Evolutionary conservation across 495 filamentous ascomycete species (phyloP), one percentile per base, ranked within the genome.

Genomic region (Neurospora sp.): DNA sequence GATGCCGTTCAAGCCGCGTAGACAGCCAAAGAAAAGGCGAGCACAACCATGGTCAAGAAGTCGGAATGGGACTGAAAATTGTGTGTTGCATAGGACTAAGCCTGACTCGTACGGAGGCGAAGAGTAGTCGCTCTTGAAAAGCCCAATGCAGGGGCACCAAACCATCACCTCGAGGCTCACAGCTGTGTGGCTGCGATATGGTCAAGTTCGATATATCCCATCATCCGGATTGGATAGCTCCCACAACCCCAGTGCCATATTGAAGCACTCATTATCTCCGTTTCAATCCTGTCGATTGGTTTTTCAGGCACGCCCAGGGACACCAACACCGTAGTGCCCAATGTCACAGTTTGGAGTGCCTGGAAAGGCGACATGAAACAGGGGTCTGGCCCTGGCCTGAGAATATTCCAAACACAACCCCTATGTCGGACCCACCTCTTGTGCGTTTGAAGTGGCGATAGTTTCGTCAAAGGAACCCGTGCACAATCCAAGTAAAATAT

Each of bases 361-460:
- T 71, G 54, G 62, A 76, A 74, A 77, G 74, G 18, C 72, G 76
- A 78, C 75, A 78, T 83, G 83, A 83, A 84, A 84, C 82, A 79
- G 70, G 75, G 74, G 75, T 74, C 77, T 80, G 74, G 72, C 74
- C 79, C 78, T 75, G 74, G 75, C 74, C 74, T 74, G 71, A 75
- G 70, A 71, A 31, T 77, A 75, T 77, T 74, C 77, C 76, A 83
- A 83, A 83, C 79, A 72, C 79, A 78, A 75, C 80, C 69, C 72
- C 39, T 70, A 39, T 62, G 81, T 66, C 27, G 54, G 54, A 66
- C 54, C 54, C 54, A 66, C 54, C 54, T 66, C 54, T 66, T 66
- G 54, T 66, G 54, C 27, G 54, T 82, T 81, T 81, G 78, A 80
- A 77, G 70, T 37, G 70, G 54, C 70, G 35, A 70, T 54, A 42